phyloP scores from a whole-genome alignment of 495 filamentous ascomycete genomes.

The Podospora bellae-mahoneyi region DNA sequence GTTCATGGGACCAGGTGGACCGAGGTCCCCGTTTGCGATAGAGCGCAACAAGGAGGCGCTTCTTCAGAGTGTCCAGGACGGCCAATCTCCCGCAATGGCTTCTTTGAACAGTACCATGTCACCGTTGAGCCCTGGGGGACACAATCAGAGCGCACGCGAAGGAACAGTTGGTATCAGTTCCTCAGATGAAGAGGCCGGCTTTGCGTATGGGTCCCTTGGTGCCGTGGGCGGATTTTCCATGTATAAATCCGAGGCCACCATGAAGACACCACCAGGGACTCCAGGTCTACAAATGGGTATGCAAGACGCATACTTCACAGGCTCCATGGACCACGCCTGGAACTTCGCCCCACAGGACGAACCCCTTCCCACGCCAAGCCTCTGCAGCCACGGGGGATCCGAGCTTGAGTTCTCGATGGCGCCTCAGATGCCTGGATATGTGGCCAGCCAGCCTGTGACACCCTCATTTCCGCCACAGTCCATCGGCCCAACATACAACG shows the following conservation, averaged over 20 bases:
- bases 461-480: conserved; percentile 39
- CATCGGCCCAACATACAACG: conserved; percentile 36
- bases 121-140: conserved; percentile 32
- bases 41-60: conserved; percentile 43
- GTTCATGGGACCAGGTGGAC: conserved; percentile 31
- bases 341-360: conserved; percentile 39
- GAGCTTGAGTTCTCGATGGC: conserved; percentile 40
- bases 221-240: conserved; percentile 20
- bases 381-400: conserved; percentile 42
- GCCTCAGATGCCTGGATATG: conserved; percentile 39
- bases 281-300: conserved; percentile 38
- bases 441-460: conserved; percentile 43
- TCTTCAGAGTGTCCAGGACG: conserved; percentile 33
- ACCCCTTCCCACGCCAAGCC: conserved; percentile 43
- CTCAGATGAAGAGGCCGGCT: conserved; percentile 41
- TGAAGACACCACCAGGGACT: conserved; percentile 48
- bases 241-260: conserved; percentile 35
- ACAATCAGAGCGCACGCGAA: conserved; percentile 31
- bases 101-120: conserved; percentile 34
- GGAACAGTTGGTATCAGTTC: conserved; percentile 30
- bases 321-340: conserved; percentile 30
- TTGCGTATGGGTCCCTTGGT: conserved; percentile 29
- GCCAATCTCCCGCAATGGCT: conserved; percentile 39
- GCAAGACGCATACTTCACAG: conserved; percentile 33
- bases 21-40: conserved; percentile 44